A percentile compares a stretch with the other conserved stretches of the same genome.
These are phyloP conservation scores for Aechmea fasciata DNA, from an alignment of 176 grass and related monocot genomes.

Conservation along the genomic window DNA sequence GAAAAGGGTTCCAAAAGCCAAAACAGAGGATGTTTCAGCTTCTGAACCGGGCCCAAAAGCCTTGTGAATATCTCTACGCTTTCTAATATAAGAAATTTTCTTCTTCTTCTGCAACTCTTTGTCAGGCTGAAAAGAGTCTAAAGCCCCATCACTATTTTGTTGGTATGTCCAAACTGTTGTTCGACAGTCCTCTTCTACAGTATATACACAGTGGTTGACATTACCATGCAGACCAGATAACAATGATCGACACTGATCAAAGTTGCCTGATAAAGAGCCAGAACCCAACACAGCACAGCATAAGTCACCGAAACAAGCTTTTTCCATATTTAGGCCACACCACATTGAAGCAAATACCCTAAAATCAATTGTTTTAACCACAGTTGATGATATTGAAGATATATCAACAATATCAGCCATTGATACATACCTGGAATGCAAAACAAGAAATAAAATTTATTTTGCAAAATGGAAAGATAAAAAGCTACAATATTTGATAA, in stretches of 20 bases:
- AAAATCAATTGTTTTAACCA: constrained; percentile 77
- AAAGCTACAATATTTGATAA: neutral
- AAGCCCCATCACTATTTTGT: constrained; percentile 33
- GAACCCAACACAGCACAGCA: constrained; percentile 62
- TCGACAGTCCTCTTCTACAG: constrained; percentile 73
- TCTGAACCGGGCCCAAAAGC: constrained; percentile 65
- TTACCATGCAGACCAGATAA: constrained; percentile 52
- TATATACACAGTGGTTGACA: constrained; percentile 48
- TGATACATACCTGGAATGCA: constrained; percentile 63
- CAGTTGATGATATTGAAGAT: constrained; percentile 31
- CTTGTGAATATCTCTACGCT: constrained; percentile 60
- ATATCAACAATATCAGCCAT: constrained; percentile 86
- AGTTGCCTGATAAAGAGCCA: constrained; percentile 36
- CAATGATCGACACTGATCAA: constrained; percentile 50
- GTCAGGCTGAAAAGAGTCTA: constrained; percentile 89
- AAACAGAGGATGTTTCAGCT: constrained; percentile 48
- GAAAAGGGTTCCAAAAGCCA: constrained; percentile 93
- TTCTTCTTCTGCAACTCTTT: constrained; percentile 66
- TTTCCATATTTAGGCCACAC: constrained; percentile 64
- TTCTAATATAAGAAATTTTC: constrained; percentile 62
- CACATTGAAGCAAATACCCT: constrained; percentile 65
- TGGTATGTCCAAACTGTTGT: constrained; percentile 86
- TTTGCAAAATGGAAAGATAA: neutral
- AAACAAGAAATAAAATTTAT: neutral
- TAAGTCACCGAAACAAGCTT: constrained; percentile 45